These are phyloP conservation scores for Malbranchea zuffiana DNA, from an alignment of 2,329 filamentous ascomycete species.

Conservation along the genomic window DNA sequence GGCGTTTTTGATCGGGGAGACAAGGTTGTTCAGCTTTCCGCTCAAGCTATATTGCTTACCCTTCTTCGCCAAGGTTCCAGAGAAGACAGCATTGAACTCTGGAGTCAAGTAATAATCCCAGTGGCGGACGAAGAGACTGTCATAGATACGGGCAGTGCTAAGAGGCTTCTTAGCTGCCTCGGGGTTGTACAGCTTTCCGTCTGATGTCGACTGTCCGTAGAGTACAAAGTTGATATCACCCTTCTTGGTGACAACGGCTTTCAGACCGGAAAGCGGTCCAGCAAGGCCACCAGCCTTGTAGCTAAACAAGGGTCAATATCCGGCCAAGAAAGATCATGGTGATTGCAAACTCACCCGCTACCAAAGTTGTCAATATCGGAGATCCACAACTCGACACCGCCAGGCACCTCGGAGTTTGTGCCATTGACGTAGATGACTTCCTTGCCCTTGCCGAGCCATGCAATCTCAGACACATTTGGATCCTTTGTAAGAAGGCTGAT, in stretches of 20 bases:
- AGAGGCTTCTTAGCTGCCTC: conserved; percentile 48
- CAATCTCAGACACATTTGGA: conserved; percentile 54
- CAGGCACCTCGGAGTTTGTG: conserved; percentile 31
- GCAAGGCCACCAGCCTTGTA: conserved; percentile 31
- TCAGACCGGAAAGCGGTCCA: conserved; percentile 31
- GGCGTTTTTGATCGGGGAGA: conserved; percentile 35
- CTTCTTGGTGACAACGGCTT: conserved; percentile 25
- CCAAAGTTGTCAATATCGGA: conserved; percentile 25
- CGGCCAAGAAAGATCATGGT: too few species aligned
- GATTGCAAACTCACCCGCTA: conserved; percentile 20
- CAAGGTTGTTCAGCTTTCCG: conserved; percentile 47
- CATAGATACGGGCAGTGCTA: conserved; percentile 61
- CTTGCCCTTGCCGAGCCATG: conserved; percentile 61
- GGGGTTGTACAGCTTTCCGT: conserved; percentile 59
- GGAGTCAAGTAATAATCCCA: conserved; percentile 68
- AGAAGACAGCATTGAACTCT: conserved; percentile 62
- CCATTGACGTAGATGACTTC: conserved; percentile 47
- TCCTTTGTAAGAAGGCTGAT: conserved; percentile 57
- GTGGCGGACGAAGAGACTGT: conserved; percentile 64
- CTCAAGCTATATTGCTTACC: conserved; percentile 29
- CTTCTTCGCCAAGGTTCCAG: conserved; percentile 46
- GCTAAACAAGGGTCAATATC: conserved; percentile 17
- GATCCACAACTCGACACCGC: conserved; percentile 32
- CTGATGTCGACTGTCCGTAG: conserved; percentile 52
- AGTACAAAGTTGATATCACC: conserved; percentile 44